A percentile compares a stretch with the other conserved stretches of the same genome.
Evolutionary conservation across 441 rosid species (phyloP).

Genomic region (Aquilaria agallochum): DNA sequence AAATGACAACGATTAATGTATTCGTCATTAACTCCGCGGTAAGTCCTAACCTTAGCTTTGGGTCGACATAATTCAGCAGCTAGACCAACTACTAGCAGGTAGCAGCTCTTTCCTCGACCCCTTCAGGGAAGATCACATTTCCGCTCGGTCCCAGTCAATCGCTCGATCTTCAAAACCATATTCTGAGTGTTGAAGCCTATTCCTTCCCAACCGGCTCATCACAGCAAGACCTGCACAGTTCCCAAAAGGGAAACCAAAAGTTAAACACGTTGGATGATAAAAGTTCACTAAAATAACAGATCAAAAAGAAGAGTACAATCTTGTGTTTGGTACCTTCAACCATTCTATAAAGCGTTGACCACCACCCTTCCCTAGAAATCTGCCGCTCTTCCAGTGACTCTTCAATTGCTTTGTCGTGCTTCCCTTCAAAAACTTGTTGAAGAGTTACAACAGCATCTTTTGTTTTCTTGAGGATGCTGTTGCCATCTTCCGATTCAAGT

Average conservation of each 20-base stretch:
- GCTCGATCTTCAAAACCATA: slow-evolving; percentile 48
- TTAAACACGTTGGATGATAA: background rate
- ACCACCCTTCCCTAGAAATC: slow-evolving; percentile 81
- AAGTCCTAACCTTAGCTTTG: no score
- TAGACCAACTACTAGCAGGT: background rate
- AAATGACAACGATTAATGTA: no score
- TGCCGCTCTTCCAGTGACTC: slow-evolving; percentile 56
- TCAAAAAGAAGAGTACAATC: background rate
- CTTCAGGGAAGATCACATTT: slow-evolving; percentile 28
- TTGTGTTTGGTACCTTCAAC: slow-evolving; percentile 59
- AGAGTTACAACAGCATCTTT: slow-evolving; percentile 84
- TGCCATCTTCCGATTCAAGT: slow-evolving; percentile 58
- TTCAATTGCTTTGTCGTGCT: slow-evolving; percentile 68
- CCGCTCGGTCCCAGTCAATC: slow-evolving; percentile 76
- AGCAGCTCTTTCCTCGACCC: no score
- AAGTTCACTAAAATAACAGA: background rate
- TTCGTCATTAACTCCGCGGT: no score
- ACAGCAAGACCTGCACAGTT: slow-evolving; percentile 64
- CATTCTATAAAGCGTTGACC: slow-evolving; percentile 91
- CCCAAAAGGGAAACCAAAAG: background rate
- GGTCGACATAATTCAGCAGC: no score
- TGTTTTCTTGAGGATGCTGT: slow-evolving; percentile 73
- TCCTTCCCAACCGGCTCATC: slow-evolving; percentile 70
- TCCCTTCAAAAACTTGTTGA: slow-evolving; percentile 86
- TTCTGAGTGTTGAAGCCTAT: slow-evolving; percentile 50